phyloP scores from a whole-genome alignment of 495 filamentous ascomycete genomes.

The Durotheca rogersii region DNA sequence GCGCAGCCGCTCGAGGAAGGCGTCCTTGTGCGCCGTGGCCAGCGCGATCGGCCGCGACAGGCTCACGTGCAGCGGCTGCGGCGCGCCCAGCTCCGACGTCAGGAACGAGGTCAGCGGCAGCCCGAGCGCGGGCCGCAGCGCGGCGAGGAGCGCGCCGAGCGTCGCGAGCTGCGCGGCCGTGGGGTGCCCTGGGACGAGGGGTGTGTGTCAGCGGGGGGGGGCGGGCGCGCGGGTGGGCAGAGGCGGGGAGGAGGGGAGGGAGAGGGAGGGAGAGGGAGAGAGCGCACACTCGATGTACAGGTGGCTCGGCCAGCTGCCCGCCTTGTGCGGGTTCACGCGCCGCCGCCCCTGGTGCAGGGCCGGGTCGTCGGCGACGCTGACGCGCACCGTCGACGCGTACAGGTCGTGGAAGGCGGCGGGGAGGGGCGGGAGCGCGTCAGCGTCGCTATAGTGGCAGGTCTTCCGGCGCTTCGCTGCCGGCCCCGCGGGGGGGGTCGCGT shows the following conservation, averaged over 20 bases:
- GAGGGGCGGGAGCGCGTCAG: conserved; percentile 67
- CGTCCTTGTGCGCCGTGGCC: conserved; percentile 61
- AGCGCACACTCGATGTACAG: conserved; percentile 87
- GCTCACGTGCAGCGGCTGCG: conserved; percentile 86
- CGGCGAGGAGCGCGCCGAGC: conserved; percentile 55
- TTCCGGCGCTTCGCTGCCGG: conserved; percentile 29
- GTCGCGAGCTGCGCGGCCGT: conserved; percentile 53
- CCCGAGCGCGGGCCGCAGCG: conserved; percentile 32
- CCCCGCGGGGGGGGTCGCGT: too few relatives aligned
- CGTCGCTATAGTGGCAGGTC: conserved; percentile 22
- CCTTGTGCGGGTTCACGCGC: conserved; percentile 76
- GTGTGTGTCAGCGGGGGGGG: not conserved
- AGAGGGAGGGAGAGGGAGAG: not conserved
- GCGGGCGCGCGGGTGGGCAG: not conserved
- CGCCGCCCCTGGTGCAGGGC: conserved; percentile 80
- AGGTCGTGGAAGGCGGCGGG: conserved; percentile 82
- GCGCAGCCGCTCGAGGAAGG: conserved; percentile 55
- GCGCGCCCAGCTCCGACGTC: conserved; percentile 70
- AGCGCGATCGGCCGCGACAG: conserved; percentile 75
- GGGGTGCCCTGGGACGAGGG: conserved; percentile 64
- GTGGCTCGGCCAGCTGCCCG: conserved; percentile 91
- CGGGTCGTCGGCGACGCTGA: conserved; percentile 78
- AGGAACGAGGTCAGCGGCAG: conserved; percentile 61
- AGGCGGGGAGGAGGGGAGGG: not conserved
- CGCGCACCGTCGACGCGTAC: conserved; percentile 76